These are phyloP conservation scores for Kalmusia sp. DNA, from an alignment of 2,329 filamentous ascomycete genomes.

Conservation along the genomic window DNA sequence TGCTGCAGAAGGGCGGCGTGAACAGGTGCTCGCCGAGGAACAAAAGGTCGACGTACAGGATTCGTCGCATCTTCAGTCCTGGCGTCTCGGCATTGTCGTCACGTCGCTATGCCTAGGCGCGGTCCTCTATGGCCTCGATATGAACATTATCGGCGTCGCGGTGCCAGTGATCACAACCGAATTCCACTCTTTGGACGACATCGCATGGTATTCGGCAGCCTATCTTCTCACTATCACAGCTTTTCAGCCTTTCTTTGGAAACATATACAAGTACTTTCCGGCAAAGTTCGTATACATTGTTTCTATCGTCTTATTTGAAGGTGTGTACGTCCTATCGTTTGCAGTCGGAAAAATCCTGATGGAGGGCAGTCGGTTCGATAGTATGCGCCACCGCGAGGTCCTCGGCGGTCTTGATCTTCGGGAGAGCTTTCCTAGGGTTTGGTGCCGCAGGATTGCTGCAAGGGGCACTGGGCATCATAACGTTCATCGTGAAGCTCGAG, in stretches of 20 bases:
- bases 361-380: conserved; percentile 1
- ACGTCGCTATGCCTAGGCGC: conserved; percentile 5
- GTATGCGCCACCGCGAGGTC: conserved; percentile 40
- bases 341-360: neutral
- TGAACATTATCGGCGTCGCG: conserved; percentile 36
- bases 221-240: conserved; percentile 32
- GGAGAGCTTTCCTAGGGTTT: conserved; percentile 46
- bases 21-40: no score
- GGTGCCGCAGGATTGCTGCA: conserved; percentile 46
- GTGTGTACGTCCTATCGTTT: neutral
- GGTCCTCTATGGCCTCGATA: conserved; percentile 3
- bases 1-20: no score
- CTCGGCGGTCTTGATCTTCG: conserved; percentile 42
- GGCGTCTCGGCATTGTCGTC: conserved; percentile 1
- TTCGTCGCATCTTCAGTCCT: neutral
- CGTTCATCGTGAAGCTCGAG: conserved; percentile 44
- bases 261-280: conserved; percentile 3
- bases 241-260: conserved; percentile 18
- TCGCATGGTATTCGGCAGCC: conserved; percentile 44
- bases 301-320: conserved; percentile 5
- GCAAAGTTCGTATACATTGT: neutral
- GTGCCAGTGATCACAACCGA: conserved; percentile 50
- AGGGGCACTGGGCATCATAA: conserved; percentile 41
- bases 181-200: conserved; percentile 42
- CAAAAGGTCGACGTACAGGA: no score